Percentiles rank a stretch among this genome's conserved stretches.
Conservation (phyloP, 257 asterid species). For the Knoxia roxburghii region DNA sequence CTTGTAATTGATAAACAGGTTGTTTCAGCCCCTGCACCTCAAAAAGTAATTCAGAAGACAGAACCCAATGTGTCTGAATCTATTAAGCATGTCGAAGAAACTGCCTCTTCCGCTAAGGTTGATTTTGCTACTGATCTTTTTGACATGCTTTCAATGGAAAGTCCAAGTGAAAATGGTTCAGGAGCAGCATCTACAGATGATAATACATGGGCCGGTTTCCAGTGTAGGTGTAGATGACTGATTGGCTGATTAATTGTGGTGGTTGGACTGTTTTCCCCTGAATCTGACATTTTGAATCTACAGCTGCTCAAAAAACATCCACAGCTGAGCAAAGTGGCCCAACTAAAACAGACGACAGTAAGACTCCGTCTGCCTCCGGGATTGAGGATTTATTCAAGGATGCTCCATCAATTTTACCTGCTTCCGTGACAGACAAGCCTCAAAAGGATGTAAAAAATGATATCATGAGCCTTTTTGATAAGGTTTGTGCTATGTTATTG, state of each 20-base stretch:
- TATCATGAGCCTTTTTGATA: slow-evolving; percentile 94
- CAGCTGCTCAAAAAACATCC: slow-evolving; percentile 74
- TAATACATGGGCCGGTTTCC: slow-evolving; percentile 87
- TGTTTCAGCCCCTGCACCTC: slow-evolving; percentile 49
- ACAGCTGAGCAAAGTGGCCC: slow-evolving; percentile 38
- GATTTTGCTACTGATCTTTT: slow-evolving; percentile 93
- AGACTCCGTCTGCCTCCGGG: slow-evolving; percentile 49
- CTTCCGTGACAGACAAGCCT: slow-evolving; percentile 41
- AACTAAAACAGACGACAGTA: slow-evolving; percentile 35
- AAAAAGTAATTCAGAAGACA: slow-evolving; percentile 45
- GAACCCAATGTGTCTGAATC: slow-evolving; percentile 53
- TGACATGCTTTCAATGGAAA: slow-evolving; percentile 76
- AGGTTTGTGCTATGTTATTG: slow-evolving; percentile 45
- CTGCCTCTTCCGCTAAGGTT: slow-evolving; percentile 58
- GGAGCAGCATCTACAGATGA: slow-evolving; percentile 61
- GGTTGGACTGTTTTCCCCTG: slow-evolving; percentile 8
- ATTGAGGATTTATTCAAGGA: slow-evolving; percentile 79
- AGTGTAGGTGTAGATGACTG: slow-evolving; percentile 48
- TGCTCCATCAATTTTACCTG: slow-evolving; percentile 54
- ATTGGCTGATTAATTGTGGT: slow-evolving; percentile 2
- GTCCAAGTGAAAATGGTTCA: slow-evolving; percentile 49
- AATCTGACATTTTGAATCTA: slow-evolving; percentile 21
- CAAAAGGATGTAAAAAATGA: slow-evolving; percentile 76
- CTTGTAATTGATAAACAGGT: slow-evolving; percentile 42
- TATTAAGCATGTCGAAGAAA: slow-evolving; percentile 39